These are phyloP conservation scores for Annona squamosa DNA, from an alignment of 164 flowering plant species.

Conservation along the genomic window DNA sequence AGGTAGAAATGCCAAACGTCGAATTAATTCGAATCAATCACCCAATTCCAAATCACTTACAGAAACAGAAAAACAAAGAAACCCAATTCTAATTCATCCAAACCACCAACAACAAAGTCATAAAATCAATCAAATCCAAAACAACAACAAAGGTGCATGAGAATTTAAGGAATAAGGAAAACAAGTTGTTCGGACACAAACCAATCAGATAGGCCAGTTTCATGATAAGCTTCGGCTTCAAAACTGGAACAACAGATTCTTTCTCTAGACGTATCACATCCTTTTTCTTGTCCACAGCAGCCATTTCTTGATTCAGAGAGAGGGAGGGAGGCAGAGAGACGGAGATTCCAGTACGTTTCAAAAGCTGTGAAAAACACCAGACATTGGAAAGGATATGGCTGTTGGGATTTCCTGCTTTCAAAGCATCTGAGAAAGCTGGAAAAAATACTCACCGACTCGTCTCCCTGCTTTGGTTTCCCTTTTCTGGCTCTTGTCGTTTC, in stretches of 20 bases:
- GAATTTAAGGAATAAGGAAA: background rate
- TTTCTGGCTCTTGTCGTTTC: no score
- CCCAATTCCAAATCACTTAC: background rate
- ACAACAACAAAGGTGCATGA: background rate
- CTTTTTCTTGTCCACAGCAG: constrained; percentile 26
- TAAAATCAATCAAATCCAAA: background rate
- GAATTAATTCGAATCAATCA: background rate
- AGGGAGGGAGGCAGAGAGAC: no score
- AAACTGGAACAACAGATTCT: constrained; percentile 68
- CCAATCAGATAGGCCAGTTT: constrained; percentile 83
- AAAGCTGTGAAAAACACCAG: no score
- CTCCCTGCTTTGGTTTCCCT: no score
- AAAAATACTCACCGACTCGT: no score
- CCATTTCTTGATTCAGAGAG: no score
- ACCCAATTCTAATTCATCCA: background rate
- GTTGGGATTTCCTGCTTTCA: no score
- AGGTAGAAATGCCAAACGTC: background rate
- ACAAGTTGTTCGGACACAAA: constrained; percentile 10
- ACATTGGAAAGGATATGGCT: no score
- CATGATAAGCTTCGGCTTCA: constrained; percentile 75
- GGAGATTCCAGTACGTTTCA: no score
- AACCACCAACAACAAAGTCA: background rate
- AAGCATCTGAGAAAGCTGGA: no score
- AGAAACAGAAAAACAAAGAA: background rate
- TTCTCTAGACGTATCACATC: constrained; percentile 71